Base-by-base conservation (phyloP, 2,329 filamentous ascomycete genomes). In the Lasiodiplodia hormozganensis region DNA sequence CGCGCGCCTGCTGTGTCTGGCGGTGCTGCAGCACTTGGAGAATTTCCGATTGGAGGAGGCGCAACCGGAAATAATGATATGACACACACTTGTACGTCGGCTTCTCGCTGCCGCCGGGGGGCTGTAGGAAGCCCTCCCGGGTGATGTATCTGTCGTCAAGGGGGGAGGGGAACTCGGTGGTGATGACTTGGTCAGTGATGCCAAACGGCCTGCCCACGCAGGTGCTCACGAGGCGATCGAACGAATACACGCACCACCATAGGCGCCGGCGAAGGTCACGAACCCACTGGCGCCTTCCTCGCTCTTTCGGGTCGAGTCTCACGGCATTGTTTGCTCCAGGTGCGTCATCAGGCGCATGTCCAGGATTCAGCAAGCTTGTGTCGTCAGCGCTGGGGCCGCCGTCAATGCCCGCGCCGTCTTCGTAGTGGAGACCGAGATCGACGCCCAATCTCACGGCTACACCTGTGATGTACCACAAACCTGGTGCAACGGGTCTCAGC, bases 201-300 rank as follows among this genome's bases (percentile, higher is more conserved):
- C 95, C 94, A 75, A 97, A 96, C 7, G 95, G 96, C 67, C 95
- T 86, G 47, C 95, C 95, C 31, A 98, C 95, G 73, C 94, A 97
- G 25, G 93, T 94, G 75, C 93, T 96, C 62, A 98, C 95, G 5
- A 98, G 88, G n/a, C 95, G 88, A 79, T 98, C 95, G 67, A 98
- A 89, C 5, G 93, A 95, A 80, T 98, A 98, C 1, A 94, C 94
- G 81, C 94, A 97, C 95, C 96, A 98, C 94, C 94, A 98, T 16
- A 98, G 84, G 38, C 95, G 88, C 68, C 95, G 87, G 64, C 94
- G 89, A 71, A 97, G 86, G 78, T 98, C 96, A 65, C 95, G 89
- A 49, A 93, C 86, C 86, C 93, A 97, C 79, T 97, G 89, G 68
- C 92, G 87, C 60, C 92, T 87, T 23, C 91, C 84, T 78, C 90